phyloP scores from a whole-genome alignment of 257 asterid species.

The Petunia axillaris region DNA sequence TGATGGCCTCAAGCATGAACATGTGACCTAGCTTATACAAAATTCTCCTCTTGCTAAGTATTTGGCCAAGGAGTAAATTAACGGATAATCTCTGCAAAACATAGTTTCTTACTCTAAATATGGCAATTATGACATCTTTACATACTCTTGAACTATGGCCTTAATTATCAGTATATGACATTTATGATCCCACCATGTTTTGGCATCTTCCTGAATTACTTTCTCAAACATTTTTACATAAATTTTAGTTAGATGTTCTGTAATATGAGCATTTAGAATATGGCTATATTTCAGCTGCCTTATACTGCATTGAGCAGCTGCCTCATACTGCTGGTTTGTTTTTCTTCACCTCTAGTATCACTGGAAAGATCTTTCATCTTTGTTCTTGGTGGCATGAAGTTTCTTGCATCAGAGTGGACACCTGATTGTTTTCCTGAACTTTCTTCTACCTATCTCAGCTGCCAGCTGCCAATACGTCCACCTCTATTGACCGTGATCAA shows the following conservation, averaged over 20 bases:
- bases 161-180: background rate
- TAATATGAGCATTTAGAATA: background rate
- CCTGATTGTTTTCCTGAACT: background rate
- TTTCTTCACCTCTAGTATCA: background rate
- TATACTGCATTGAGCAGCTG: background rate
- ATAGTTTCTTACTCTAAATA: background rate
- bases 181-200: background rate
- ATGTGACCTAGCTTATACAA: background rate
- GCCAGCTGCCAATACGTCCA: background rate
- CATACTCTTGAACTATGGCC: too few species aligned
- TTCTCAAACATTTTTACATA: background rate
- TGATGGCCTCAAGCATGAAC: background rate
- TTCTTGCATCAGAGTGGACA: background rate
- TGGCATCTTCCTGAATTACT: background rate
- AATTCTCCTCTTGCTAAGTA: background rate
- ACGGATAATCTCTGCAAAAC: background rate
- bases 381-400: background rate
- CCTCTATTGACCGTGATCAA: background rate
- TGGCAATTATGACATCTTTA: too few species aligned
- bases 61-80: background rate
- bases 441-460: conserved; percentile 18
- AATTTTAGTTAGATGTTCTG: background rate
- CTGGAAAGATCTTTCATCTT: background rate
- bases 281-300: background rate
- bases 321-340: background rate